Evolutionary conservation across 1,284 basidiomycete genomes (phyloP), one percentile per base, ranked within the genome.

Genomic region (Heterobasidion occidentale): DNA sequence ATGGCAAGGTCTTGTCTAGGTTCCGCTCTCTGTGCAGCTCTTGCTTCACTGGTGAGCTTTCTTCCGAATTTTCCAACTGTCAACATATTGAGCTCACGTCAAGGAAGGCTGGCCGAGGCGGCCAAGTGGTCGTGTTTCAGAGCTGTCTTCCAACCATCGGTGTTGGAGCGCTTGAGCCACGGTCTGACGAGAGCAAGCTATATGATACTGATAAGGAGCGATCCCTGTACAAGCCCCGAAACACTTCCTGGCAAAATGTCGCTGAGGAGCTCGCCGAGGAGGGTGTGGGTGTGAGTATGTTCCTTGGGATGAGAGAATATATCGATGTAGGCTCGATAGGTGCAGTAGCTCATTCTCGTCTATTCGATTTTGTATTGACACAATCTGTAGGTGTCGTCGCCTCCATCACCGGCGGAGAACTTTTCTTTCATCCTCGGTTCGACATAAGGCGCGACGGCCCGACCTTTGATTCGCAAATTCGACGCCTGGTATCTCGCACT

Each of bases 351-450:
- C 46, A 33, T 49, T 55, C 27, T 9, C 7, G 15, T 45, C 19
- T 15, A 7, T 33, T 27, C 9, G 20, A 51, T 34, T 52, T 34
- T 46, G 19, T 45, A 46, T 17, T 19, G 38, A 9, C 27, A 46
- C 36, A 44, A 27, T 36, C 50, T 20, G 27, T 46, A 90, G 88
- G 85, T 38, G 72, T 81, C 2, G 77, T 94, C 7, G 71, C 89
- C 0, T 84, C 83, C 0, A 69, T 86, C 15, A 94, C 93, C 1
- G 97, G 97, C n/a, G 97, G 97, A 17, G 93, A 97, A 58, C 67
- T 96, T 1, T 95, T 88, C 73, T 97, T 91, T 75, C 91, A 97
- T 67, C 96, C 97, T 7, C 83, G 91, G 38, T 99, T 95, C 70
- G 81, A 89, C 57, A 79, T 84, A 0, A 72, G 74, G 2, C 80